A percentile compares a stretch with the other conserved stretches of the same genome.
Conservation (phyloP, 495 filamentous ascomycete genomes). For the Aspergillus sclerotiicarbonarius region DNA sequence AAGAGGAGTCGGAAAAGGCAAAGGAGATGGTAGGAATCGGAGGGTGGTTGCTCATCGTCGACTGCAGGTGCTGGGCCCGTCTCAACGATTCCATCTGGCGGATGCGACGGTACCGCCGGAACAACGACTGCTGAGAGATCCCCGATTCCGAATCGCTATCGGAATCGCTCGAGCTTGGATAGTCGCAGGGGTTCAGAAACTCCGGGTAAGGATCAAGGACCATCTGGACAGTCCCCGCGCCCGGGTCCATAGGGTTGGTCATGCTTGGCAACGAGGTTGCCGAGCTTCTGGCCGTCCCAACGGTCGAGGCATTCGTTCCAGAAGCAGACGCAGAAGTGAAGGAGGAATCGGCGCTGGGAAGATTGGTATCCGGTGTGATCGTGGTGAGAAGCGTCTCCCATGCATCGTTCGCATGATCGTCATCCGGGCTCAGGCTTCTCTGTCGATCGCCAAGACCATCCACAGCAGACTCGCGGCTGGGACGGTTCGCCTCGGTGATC, state of each 20-base stretch:
- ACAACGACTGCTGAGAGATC: conserved; percentile 20
- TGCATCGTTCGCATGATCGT: conserved; percentile 49
- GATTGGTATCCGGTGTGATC: conserved; percentile 73
- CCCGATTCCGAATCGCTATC: conserved; percentile 33
- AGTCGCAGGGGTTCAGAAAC: conserved; percentile 43
- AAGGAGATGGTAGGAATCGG: conserved; percentile 39
- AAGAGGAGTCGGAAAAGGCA: conserved; percentile 32
- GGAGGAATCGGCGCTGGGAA: conserved; percentile 77
- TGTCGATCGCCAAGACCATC: conserved; percentile 84
- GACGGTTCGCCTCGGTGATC: conserved; percentile 20
- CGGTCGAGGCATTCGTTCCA: conserved; percentile 28
- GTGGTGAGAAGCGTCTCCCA: conserved; percentile 83
- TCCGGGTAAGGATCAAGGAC: conserved; percentile 43
- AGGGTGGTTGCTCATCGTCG: conserved; percentile 40
- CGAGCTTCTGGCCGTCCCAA: conserved; percentile 33
- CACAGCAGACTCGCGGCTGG: conserved; percentile 29
- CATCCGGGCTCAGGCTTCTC: conserved; percentile 75
- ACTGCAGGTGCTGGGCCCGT: conserved; percentile 29
- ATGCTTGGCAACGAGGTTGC: conserved; percentile 33
- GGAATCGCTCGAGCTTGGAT: conserved; percentile 37
- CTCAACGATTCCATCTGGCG: conserved; percentile 24
- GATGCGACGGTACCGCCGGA: conserved; percentile 21
- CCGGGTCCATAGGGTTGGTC: conserved; percentile 23
- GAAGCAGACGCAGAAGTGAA: conserved; percentile 67
- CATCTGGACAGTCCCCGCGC: conserved; percentile 25